These are phyloP conservation scores for Parasitella parasitica DNA, from an alignment of 371 early-diverging fungal species.

Conservation along the genomic window DNA sequence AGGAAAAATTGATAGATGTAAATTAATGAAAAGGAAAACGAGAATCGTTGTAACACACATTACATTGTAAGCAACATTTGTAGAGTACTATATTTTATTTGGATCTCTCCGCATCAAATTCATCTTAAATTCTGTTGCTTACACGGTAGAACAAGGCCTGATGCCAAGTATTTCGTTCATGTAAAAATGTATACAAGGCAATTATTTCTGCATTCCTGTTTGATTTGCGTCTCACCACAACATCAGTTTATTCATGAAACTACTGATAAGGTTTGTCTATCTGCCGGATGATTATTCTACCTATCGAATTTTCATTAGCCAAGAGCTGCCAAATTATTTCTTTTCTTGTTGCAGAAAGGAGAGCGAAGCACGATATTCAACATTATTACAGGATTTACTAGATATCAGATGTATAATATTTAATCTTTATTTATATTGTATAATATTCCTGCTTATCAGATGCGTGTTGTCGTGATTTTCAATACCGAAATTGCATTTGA, in stretches of 20 bases:
- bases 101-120: conserved; percentile 1
- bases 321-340: no score
- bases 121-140: background rate
- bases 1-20: background rate
- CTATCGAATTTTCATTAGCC: background rate
- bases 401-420: background rate
- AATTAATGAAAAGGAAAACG: background rate
- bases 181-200: no score
- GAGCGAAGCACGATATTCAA: background rate
- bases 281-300: conserved; percentile 11
- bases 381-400: background rate
- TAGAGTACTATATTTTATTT: background rate
- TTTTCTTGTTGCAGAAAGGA: background rate
- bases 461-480: background rate
- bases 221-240: no score
- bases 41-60: background rate
- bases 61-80: background rate
- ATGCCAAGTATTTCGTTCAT: no score
- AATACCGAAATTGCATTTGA: background rate
- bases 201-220: no score
- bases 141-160: background rate
- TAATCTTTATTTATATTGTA: background rate
- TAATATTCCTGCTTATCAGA: background rate
- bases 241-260: background rate
- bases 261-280: background rate